Conservation (phyloP, 2,329 filamentous ascomycete genomes). For the Penicillium sp. region DNA sequence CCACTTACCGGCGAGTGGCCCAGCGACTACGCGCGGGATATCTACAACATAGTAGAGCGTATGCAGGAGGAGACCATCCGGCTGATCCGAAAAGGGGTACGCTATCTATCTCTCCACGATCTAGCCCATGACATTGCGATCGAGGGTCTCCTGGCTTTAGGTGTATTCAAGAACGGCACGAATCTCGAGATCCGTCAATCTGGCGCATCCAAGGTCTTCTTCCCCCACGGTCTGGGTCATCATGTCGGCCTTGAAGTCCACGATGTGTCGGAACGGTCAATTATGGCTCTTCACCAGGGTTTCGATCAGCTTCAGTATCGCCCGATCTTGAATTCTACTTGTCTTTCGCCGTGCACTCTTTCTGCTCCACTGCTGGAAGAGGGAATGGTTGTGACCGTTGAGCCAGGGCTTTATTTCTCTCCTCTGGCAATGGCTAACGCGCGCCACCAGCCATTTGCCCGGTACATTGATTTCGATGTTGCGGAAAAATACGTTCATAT, state of each 20-base stretch:
- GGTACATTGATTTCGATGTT: constrained; percentile 42
- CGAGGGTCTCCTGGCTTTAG: constrained; percentile 70
- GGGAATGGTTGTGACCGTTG: constrained; percentile 57
- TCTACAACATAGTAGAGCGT: constrained; percentile 78
- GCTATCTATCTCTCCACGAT: constrained; percentile 79
- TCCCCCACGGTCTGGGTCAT: constrained; percentile 55
- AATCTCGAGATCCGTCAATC: constrained; percentile 49
- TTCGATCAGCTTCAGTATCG: not conserved
- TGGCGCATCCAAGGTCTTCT: constrained; percentile 41
- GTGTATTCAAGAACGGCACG: constrained; percentile 66
- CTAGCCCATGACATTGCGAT: constrained; percentile 80
- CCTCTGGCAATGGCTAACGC: constrained; percentile 37
- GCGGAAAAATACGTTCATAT: constrained; percentile 41
- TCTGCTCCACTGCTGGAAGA: constrained; percentile 45
- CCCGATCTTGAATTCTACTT: constrained; percentile 4
- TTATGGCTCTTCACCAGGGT: constrained; percentile 27
- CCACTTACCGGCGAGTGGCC: constrained; percentile 66
- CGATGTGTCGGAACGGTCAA: constrained; percentile 39
- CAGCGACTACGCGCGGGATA: constrained; percentile 65
- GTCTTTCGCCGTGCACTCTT: constrained; percentile 31
- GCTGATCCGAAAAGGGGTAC: constrained; percentile 68
- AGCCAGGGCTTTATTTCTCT: constrained; percentile 52
- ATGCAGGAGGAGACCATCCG: constrained; percentile 82
- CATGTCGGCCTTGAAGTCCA: constrained; percentile 53
- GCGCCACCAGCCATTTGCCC: constrained; percentile 29